phyloP scores from a whole-genome alignment of 2,329 filamentous ascomycete species.

The Diaporthe ilicicola region DNA sequence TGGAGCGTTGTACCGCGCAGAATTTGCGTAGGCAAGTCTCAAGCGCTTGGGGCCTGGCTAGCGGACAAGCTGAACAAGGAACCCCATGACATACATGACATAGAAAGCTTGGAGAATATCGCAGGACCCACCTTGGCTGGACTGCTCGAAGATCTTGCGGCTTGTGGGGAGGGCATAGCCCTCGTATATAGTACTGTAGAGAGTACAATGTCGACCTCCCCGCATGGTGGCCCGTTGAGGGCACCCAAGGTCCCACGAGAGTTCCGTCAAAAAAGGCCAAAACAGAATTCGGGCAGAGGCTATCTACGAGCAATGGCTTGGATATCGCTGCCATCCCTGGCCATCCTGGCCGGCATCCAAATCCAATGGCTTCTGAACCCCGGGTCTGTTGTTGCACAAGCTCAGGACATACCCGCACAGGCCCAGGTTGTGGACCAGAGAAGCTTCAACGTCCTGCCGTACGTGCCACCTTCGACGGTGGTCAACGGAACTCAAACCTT shows the following conservation, averaged over 20 bases:
- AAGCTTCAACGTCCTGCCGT: slow-evolving; percentile 51
- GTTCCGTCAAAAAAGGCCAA: neutral
- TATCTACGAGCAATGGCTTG: slow-evolving; percentile 31
- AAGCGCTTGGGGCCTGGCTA: neutral
- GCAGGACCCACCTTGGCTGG: slow-evolving; percentile 4
- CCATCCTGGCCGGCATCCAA: slow-evolving; percentile 27
- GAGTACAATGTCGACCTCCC: slow-evolving; percentile 14
- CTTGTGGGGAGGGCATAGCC: neutral
- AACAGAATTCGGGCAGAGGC: neutral
- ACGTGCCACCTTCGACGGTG: slow-evolving; percentile 47
- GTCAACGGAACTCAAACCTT: slow-evolving; percentile 50
- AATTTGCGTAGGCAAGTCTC: neutral
- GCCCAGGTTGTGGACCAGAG: slow-evolving; percentile 54
- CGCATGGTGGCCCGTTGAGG: neutral
- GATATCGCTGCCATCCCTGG: slow-evolving; percentile 24
- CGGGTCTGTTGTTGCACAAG: neutral
- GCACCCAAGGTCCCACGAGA: neutral
- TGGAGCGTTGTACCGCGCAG: neutral
- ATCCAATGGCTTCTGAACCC: slow-evolving; percentile 30
- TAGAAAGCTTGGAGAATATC: neutral
- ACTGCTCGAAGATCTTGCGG: slow-evolving; percentile 8
- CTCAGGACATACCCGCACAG: slow-evolving; percentile 40
- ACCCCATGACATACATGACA: neutral
- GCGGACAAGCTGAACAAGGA: neutral
- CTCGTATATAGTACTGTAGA: neutral